These are phyloP conservation scores for Neodidymelliopsis sp. DNA, from an alignment of 2,329 filamentous ascomycete genomes.

Conservation along the genomic window DNA sequence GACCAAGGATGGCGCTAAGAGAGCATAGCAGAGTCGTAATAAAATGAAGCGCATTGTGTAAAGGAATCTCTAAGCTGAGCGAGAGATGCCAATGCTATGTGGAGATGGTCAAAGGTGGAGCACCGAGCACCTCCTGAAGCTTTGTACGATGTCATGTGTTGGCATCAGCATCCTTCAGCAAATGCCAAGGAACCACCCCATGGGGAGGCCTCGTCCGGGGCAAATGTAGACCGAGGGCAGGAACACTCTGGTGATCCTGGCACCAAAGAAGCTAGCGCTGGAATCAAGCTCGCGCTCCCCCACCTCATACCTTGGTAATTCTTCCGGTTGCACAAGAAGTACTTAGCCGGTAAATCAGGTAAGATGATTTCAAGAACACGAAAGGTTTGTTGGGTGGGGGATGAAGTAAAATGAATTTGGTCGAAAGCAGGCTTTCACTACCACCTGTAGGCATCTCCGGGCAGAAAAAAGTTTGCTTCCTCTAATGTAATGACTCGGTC, in stretches of 20 bases:
- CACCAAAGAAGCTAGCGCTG: neutral
- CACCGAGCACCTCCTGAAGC: neutral
- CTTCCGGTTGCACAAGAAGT: slow-evolving; percentile 10
- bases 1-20: neutral
- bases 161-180: neutral
- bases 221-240: slow-evolving; percentile 25
- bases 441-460: slow-evolving; percentile 41
- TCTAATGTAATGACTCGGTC: slow-evolving; percentile 48
- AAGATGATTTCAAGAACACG: neutral
- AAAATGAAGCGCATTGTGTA: neutral
- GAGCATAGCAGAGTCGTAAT: neutral
- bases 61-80: too few species aligned
- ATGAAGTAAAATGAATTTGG: neutral
- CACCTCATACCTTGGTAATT: neutral
- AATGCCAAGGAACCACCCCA: slow-evolving; percentile 1
- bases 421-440: slow-evolving; percentile 14
- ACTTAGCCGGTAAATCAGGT: neutral
- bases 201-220: slow-evolving; percentile 13
- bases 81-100: neutral
- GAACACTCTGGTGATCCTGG: neutral
- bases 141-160: neutral
- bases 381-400: neutral
- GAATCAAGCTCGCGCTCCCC: neutral
- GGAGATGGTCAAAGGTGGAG: neutral
- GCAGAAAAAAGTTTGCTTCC: slow-evolving; percentile 44